Conservation (phyloP, 2,329 filamentous ascomycete genomes). For the Botrytis galanthina region DNA sequence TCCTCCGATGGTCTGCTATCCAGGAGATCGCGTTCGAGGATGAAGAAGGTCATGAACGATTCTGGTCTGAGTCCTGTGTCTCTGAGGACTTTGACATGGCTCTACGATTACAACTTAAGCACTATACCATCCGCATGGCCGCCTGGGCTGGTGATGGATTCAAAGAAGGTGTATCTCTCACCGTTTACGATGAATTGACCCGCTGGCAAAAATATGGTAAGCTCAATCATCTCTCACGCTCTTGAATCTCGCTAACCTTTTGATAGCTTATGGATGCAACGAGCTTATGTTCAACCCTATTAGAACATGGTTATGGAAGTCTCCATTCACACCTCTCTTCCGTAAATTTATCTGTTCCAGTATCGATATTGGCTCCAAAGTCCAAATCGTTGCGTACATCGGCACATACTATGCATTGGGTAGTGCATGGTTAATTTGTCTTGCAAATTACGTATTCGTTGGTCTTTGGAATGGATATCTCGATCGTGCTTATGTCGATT, state of each 20-base stretch:
- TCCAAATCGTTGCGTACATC: slow-evolving; percentile 70
- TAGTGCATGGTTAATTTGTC: slow-evolving; percentile 61
- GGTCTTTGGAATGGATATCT: slow-evolving; percentile 68
- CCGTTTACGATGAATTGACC: slow-evolving; percentile 68
- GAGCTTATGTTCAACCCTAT: slow-evolving; percentile 69
- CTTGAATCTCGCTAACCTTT: neutral
- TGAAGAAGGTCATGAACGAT: slow-evolving; percentile 55
- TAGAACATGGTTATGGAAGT: slow-evolving; percentile 56
- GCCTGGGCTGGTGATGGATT: slow-evolving; percentile 68
- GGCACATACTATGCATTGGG: slow-evolving; percentile 62
- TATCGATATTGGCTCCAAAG: slow-evolving; percentile 63
- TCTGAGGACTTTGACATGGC: slow-evolving; percentile 78
- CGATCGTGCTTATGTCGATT: slow-evolving; percentile 65
- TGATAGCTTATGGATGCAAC: slow-evolving; percentile 61
- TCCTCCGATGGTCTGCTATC: slow-evolving; percentile 66
- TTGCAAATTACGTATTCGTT: slow-evolving; percentile 68
- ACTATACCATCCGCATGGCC: slow-evolving; percentile 66
- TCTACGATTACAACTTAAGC: slow-evolving; percentile 66
- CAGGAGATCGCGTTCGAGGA: slow-evolving; percentile 54
- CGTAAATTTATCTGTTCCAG: slow-evolving; percentile 56
- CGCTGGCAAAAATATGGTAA: slow-evolving; percentile 66
- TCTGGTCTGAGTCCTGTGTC: slow-evolving; percentile 73
- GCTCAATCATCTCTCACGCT: neutral
- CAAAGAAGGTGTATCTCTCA: slow-evolving; percentile 70
- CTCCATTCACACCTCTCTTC: slow-evolving; percentile 66